Conservation (phyloP, 1,284 basidiomycete species). For the Microstroma glucosiphilum region DNA sequence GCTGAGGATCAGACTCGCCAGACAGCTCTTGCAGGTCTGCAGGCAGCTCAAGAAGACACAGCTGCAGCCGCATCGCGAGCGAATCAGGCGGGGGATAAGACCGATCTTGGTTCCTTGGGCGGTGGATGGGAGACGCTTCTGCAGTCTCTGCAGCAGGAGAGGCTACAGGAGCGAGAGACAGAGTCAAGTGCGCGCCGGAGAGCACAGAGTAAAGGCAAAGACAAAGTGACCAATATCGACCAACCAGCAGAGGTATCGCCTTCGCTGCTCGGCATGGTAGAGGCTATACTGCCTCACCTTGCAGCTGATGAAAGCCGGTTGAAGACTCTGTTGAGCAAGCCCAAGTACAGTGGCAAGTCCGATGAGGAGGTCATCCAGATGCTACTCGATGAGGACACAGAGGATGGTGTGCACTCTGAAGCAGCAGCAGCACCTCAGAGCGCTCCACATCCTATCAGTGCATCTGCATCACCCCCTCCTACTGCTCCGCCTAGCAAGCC, state of each 20-base stretch:
- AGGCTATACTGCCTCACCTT: constrained; percentile 1
- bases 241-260: background rate
- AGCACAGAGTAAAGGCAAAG: background rate
- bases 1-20: background rate
- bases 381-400: background rate
- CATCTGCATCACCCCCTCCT: background rate
- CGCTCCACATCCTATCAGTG: background rate
- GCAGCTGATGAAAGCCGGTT: background rate
- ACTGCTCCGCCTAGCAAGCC: background rate
- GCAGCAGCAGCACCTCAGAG: background rate
- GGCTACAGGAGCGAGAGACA: background rate
- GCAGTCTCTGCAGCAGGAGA: background rate
- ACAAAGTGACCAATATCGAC: background rate
- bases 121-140: background rate
- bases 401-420: background rate
- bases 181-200: background rate
- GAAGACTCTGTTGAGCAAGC: background rate
- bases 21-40: background rate
- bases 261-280: background rate
- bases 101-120: background rate
- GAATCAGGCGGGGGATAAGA: background rate
- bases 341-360: constrained; percentile 1
- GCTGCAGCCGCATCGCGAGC: background rate
- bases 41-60: background rate
- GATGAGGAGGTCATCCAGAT: background rate